Conservation (phyloP, 768 basidiomycete species). For the Suillus subalutaceus region DNA sequence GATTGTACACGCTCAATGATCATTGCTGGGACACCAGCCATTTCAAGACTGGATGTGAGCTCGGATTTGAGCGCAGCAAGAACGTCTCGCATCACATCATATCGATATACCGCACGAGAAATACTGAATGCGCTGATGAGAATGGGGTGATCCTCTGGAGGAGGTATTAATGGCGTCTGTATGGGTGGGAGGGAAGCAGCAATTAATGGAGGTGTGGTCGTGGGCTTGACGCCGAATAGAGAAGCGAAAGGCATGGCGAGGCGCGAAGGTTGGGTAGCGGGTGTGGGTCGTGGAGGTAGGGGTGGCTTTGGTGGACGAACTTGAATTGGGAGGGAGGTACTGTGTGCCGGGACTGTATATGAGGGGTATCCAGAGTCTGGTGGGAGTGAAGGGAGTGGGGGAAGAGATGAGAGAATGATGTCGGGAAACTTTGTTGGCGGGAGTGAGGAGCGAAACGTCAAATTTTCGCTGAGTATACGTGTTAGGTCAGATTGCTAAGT, state of each 20-base stretch:
- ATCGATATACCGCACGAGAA: slow-evolving; percentile 50
- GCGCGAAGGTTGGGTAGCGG: slow-evolving; percentile 41
- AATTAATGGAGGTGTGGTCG: slow-evolving; percentile 31
- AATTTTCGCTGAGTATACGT: slow-evolving; percentile 30
- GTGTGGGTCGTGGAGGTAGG: slow-evolving; percentile 37
- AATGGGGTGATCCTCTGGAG: slow-evolving; percentile 35
- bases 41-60: slow-evolving; percentile 47
- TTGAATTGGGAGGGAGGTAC: slow-evolving; percentile 36
- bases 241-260: slow-evolving; percentile 79
- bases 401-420: slow-evolving; percentile 46
- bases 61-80: slow-evolving; percentile 57
- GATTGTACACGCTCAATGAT: slow-evolving; percentile 60
- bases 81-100: slow-evolving; percentile 57
- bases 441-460: slow-evolving; percentile 49
- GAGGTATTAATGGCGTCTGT: slow-evolving; percentile 28
- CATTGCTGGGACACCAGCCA: slow-evolving; percentile 52
- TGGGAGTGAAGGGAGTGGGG: slow-evolving; percentile 52
- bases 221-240: slow-evolving; percentile 59
- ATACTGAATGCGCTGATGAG: slow-evolving; percentile 65
- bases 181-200: slow-evolving; percentile 32
- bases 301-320: slow-evolving; percentile 52
- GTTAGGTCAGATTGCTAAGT: slow-evolving; percentile 27
- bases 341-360: slow-evolving; percentile 45
- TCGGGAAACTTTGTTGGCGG: slow-evolving; percentile 41
- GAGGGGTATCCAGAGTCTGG: slow-evolving; percentile 50